Evolutionary conservation across 2,329 filamentous ascomycete genomes (phyloP).

Genomic region (Polychaeton citri): DNA sequence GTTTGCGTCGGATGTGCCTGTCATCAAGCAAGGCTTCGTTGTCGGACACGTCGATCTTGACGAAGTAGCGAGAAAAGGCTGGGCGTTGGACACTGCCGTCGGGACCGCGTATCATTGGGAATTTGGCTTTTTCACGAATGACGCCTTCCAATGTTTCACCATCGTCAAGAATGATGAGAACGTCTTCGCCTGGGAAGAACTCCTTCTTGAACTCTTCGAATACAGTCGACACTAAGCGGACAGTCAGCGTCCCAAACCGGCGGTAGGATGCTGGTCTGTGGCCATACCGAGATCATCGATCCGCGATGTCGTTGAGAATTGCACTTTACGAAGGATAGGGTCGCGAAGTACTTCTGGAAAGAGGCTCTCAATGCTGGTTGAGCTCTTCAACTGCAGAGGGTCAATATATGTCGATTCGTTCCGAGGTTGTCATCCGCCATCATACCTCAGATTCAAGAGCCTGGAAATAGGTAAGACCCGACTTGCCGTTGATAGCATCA

Average conservation of each 20-base stretch:
- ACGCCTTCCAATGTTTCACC: conserved; percentile 57
- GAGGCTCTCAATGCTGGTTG: conserved; percentile 75
- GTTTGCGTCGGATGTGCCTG: conserved; percentile 70
- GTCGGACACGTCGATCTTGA: conserved; percentile 50
- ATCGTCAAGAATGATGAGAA: conserved; percentile 57
- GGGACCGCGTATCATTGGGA: conserved; percentile 43
- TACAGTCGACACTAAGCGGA: conserved; percentile 43
- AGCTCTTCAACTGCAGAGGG: conserved; percentile 42
- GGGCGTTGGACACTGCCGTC: conserved; percentile 56
- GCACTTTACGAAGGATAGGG: conserved; percentile 77
- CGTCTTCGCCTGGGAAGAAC: conserved; percentile 79
- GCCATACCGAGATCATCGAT: conserved; percentile 69
- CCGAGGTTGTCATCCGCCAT: conserved; percentile 4
- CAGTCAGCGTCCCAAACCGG: too few relatives aligned
- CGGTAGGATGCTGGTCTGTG: too few relatives aligned
- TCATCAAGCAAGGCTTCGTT: conserved; percentile 69
- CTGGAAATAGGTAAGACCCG: conserved; percentile 81
- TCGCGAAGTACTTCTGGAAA: conserved; percentile 88
- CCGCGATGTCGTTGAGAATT: conserved; percentile 77
- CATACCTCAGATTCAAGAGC: conserved; percentile 43
- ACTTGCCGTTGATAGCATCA: conserved; percentile 90
- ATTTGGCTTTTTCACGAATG: conserved; percentile 75
- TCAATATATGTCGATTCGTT: too few relatives aligned
- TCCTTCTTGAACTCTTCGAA: conserved; percentile 64
- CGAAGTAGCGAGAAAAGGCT: conserved; percentile 67